Evolutionary conservation across 1,284 basidiomycete species (phyloP).

Genomic region (Lignosus rhinocerotis): DNA sequence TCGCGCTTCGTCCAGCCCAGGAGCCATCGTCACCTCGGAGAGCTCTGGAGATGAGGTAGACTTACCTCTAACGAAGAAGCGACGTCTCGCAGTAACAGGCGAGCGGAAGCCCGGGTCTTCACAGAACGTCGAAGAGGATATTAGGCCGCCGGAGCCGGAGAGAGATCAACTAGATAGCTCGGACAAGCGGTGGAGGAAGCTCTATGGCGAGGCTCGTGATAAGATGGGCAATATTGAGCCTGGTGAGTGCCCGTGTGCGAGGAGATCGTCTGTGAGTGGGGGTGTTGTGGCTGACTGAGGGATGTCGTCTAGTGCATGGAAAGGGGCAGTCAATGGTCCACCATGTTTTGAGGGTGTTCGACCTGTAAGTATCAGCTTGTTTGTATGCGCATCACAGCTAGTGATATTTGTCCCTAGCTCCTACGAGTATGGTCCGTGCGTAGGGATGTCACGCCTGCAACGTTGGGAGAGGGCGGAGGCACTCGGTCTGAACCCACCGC

Average conservation of each 20-base stretch:
- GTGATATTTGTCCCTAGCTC: slow-evolving; percentile 43
- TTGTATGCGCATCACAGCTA: slow-evolving; percentile 1
- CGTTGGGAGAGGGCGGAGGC: slow-evolving; percentile 86
- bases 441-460: slow-evolving; percentile 81
- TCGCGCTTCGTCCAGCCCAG: slow-evolving; percentile 10
- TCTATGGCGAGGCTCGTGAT: slow-evolving; percentile 46
- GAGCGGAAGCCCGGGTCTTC: background rate
- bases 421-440: slow-evolving; percentile 84
- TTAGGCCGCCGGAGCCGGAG: slow-evolving; percentile 18
- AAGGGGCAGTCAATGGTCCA: slow-evolving; percentile 63
- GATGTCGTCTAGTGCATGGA: slow-evolving; percentile 51
- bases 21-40: slow-evolving; percentile 13
- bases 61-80: slow-evolving; percentile 11
- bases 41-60: slow-evolving; percentile 7
- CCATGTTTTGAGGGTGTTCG: slow-evolving; percentile 79
- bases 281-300: background rate
- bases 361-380: slow-evolving; percentile 51
- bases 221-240: slow-evolving; percentile 59
- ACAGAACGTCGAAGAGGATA: background rate
- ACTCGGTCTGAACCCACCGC: slow-evolving; percentile 82
- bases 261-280: background rate
- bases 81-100: slow-evolving; percentile 1
- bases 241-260: slow-evolving; percentile 47
- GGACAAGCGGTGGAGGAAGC: slow-evolving; percentile 54
- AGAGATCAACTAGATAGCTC: slow-evolving; percentile 37